phyloP scores from a whole-genome alignment of 768 basidiomycete species.

The Auricularia auricula-judae region DNA sequence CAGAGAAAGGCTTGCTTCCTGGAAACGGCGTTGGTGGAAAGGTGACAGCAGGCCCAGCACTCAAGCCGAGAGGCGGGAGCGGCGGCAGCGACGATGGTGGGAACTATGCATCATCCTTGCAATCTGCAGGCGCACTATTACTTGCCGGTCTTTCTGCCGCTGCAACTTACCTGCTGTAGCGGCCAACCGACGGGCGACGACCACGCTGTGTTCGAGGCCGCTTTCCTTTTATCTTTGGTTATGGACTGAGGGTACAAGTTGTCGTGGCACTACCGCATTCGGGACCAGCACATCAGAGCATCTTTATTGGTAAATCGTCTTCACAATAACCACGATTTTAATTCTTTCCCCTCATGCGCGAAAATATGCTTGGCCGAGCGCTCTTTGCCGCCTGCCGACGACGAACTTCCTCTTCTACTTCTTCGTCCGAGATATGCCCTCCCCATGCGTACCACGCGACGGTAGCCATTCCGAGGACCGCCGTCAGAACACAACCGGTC shows the following conservation, averaged over 20 bases:
- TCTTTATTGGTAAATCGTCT: too few species aligned
- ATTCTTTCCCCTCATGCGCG: neutral
- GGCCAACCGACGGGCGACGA: too few species aligned
- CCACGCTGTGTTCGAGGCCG: too few species aligned
- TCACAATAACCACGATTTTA: neutral
- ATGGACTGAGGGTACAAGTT: too few species aligned
- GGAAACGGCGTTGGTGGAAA: neutral
- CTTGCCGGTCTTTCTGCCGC: too few species aligned
- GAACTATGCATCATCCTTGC: too few species aligned
- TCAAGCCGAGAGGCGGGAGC: neutral
- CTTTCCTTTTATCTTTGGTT: too few species aligned
- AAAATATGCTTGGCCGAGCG: neutral
- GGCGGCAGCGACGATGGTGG: too few species aligned
- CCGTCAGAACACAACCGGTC: slow-evolving; percentile 70
- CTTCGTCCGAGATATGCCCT: slow-evolving; percentile 62
- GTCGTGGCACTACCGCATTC: too few species aligned
- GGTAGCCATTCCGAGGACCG: slow-evolving; percentile 67
- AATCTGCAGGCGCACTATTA: too few species aligned
- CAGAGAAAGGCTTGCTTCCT: neutral
- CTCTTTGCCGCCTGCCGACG: slow-evolving; percentile 44
- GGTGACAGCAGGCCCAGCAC: neutral
- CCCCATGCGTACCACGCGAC: slow-evolving; percentile 84
- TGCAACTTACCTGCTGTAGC: too few species aligned
- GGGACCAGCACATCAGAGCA: too few species aligned
- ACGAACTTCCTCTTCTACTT: slow-evolving; percentile 64